phyloP scores from a whole-genome alignment of 495 filamentous ascomycete genomes.

The Letharia lupina region DNA sequence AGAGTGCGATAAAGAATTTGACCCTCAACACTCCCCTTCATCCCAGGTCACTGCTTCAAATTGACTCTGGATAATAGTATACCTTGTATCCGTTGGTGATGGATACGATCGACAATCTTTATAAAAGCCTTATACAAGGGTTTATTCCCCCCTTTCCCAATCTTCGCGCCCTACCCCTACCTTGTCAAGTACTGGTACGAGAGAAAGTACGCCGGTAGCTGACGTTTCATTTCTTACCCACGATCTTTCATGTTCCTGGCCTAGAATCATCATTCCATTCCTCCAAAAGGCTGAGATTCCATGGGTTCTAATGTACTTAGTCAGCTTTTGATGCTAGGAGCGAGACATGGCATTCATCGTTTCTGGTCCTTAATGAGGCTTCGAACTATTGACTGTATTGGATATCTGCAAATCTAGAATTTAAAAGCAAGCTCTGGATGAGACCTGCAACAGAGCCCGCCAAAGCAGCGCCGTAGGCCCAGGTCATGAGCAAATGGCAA shows the following conservation, averaged over 20 bases:
- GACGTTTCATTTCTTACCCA: not conserved
- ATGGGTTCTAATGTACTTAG: not conserved
- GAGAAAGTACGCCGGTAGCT: not conserved
- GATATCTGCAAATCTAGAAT: not conserved
- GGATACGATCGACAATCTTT: not conserved
- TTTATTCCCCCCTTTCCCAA: not conserved
- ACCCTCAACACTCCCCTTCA: not conserved
- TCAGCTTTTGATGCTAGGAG: not conserved
- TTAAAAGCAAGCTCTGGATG: not conserved
- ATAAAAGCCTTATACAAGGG: not conserved
- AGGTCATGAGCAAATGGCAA: conserved; percentile 6
- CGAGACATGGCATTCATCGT: not conserved
- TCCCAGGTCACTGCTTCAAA: no score
- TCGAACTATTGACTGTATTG: not conserved
- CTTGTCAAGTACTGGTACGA: conserved; percentile 1
- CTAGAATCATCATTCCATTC: not conserved
- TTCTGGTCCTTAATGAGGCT: not conserved
- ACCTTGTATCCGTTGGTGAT: not conserved
- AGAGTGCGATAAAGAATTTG: not conserved
- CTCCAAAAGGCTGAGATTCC: not conserved
- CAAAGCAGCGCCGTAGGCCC: not conserved
- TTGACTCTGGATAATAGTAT: no score
- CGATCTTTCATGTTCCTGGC: not conserved
- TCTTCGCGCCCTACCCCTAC: not conserved
- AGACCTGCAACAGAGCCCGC: not conserved